Base-by-base conservation (phyloP, 495 filamentous ascomycete genomes). In the Lasiosphaeria miniovina region DNA sequence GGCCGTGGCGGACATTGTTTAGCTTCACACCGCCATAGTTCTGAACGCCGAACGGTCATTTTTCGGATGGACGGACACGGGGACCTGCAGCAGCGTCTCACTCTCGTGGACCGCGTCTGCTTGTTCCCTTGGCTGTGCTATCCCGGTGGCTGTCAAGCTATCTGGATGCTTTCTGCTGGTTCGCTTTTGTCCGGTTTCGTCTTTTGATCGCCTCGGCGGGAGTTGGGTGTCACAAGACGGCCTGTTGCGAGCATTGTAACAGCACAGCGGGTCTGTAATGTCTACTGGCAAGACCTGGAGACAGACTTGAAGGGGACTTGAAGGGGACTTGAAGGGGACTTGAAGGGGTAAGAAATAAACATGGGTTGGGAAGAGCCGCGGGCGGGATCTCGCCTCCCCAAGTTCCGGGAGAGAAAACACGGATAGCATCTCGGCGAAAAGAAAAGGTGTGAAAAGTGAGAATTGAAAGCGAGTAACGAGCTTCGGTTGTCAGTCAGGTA, bases 51-150 rank as follows among this genome's bases (percentile, higher is more conserved):
- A 59, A 40, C 48, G 15, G 58, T 35, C 32, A 50, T 57, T 54
- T 57, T 57, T 65, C 57, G 60, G 62, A 40, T 53, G 36, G 55
- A 32, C 41, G 55, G 55, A 52, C 55, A 61, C 61, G 65, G 65
- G 46, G 49, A 14, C 52, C 50, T 59, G 61, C 65, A 62, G 52
- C 31, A 50, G 52, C 12, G 57, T 52, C 3, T 6, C 12, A 12
- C 41, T 46, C 17, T 46, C 46, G 41, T 58, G 58, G 52, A n/a
- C 36, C 41, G 41, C 36, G 53, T 46, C 43, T 31, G 58, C 41
- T 32, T 32, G 35, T 36, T 34, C 36, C 7, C 38, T 14, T 53
- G 14, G 36, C 34, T 35, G 12, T 11, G 48, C 48, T 17, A 49
- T 49, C 8, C 12, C 11, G 15, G 31, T 11, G 7, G 48, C 24